Evolutionary conservation across 2,329 filamentous ascomycete species (phyloP).

Genomic region (Colletotrichum sublineola): DNA sequence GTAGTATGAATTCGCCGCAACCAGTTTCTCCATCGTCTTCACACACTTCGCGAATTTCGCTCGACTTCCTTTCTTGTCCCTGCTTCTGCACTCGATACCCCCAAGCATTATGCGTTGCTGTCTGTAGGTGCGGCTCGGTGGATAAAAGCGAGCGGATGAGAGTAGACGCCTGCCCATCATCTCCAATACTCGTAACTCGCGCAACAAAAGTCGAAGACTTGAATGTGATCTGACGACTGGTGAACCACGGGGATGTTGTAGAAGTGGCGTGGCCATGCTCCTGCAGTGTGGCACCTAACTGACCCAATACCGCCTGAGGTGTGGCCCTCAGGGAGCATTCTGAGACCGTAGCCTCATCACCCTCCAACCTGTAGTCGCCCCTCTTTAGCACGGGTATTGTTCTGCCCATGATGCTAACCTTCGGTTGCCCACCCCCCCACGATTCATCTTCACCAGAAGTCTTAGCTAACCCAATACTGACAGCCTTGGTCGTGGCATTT

Average conservation of each 20-base stretch:
- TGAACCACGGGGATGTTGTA: conserved; percentile 58
- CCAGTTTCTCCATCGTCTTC: conserved; percentile 74
- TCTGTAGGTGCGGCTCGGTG: conserved; percentile 63
- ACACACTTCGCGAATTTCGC: conserved; percentile 60
- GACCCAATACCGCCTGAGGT: conserved; percentile 26
- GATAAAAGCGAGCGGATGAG: conserved; percentile 63
- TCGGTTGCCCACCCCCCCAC: conserved; percentile 82
- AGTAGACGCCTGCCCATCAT: conserved; percentile 55
- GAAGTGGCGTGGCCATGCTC: conserved; percentile 39
- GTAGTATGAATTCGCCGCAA: conserved; percentile 68
- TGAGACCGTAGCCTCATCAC: conserved; percentile 48
- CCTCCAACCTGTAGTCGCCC: conserved; percentile 77
- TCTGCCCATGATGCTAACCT: conserved; percentile 78
- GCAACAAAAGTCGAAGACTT: conserved; percentile 71
- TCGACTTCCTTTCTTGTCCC: not conserved
- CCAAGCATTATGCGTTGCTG: conserved; percentile 72
- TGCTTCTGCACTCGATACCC: conserved; percentile 56
- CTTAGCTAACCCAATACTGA: conserved; percentile 77
- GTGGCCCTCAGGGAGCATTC: not conserved
- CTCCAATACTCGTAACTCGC: conserved; percentile 59
- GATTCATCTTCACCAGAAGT: conserved; percentile 76
- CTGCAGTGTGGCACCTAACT: conserved; percentile 39
- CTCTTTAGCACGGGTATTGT: conserved; percentile 82
- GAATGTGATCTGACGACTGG: conserved; percentile 64
- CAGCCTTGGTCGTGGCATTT: conserved; percentile 83